Percentiles rank a stretch among this genome's conserved stretches.
Conservation (phyloP, 1,284 basidiomycete species). For the Marasmius oreades region DNA sequence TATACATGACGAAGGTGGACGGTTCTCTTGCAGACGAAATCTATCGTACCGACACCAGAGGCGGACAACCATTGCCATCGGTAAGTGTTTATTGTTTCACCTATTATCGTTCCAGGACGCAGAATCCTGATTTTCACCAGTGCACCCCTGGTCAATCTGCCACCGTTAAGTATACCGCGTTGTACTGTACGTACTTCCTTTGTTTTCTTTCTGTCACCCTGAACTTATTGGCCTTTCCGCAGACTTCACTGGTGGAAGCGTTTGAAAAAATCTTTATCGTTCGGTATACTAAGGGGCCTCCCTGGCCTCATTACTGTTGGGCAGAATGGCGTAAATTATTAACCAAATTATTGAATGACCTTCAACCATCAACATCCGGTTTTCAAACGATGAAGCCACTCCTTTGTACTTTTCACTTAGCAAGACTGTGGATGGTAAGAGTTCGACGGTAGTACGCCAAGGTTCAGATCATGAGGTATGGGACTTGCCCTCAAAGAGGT, state of each 20-base stretch:
- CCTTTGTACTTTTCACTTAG: too few relatives aligned
- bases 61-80: conserved; percentile 56
- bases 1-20: conserved; percentile 43
- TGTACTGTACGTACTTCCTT: conserved; percentile 12
- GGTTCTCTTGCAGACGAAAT: conserved; percentile 51
- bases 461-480: too few relatives aligned
- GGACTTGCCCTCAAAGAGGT: too few relatives aligned
- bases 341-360: too few relatives aligned
- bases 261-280: too few relatives aligned
- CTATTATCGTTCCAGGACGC: background rate
- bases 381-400: too few relatives aligned
- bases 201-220: background rate
- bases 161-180: conserved; percentile 11
- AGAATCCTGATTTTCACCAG: background rate
- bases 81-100: conserved; percentile 27
- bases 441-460: too few relatives aligned
- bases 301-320: too few relatives aligned
- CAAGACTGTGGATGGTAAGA: too few relatives aligned
- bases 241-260: conserved; percentile 11
- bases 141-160: conserved; percentile 9
- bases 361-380: too few relatives aligned
- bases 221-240: background rate
- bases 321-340: too few relatives aligned
- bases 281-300: too few relatives aligned
- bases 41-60: conserved; percentile 54